Percentiles rank a stretch among this genome's conserved stretches.
Evolutionary conservation across 345 rosid genomes (phyloP).

Genomic region (Eucalyptus leucophloia): DNA sequence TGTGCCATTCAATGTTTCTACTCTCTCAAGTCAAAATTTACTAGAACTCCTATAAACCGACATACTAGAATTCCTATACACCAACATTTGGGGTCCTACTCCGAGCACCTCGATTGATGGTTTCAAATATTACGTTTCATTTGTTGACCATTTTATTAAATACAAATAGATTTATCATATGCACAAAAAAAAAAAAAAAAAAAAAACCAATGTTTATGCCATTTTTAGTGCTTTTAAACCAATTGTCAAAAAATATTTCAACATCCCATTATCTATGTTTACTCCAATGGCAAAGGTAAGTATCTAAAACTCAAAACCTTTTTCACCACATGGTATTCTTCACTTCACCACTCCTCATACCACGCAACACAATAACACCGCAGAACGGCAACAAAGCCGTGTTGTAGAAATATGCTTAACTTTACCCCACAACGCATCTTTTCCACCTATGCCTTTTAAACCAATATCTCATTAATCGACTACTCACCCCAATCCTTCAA

Average conservation of each 20-base stretch:
- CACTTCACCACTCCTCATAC: background rate
- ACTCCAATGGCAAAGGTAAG: fast-evolving
- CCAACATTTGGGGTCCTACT: background rate
- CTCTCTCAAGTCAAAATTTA: background rate
- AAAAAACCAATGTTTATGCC: background rate
- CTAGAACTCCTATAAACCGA: background rate
- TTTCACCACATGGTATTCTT: background rate
- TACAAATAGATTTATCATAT: background rate
- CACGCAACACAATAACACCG: fast-evolving
- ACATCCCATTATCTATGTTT: background rate
- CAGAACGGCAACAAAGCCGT: fast-evolving
- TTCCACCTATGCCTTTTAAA: background rate
- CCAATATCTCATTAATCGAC: background rate
- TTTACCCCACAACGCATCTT: background rate
- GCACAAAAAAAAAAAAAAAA: too few species aligned
- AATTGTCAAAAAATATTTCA: background rate
- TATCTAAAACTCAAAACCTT: background rate
- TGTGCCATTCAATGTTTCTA: background rate
- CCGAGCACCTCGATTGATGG: background rate
- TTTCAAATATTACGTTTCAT: background rate
- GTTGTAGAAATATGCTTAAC: background rate
- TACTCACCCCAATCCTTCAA: background rate
- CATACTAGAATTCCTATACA: background rate
- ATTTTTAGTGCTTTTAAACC: background rate
- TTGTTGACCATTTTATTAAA: fast-evolving